phyloP scores from a whole-genome alignment of 2,329 filamentous ascomycete genomes.

The Colletotrichum echinochloae region DNA sequence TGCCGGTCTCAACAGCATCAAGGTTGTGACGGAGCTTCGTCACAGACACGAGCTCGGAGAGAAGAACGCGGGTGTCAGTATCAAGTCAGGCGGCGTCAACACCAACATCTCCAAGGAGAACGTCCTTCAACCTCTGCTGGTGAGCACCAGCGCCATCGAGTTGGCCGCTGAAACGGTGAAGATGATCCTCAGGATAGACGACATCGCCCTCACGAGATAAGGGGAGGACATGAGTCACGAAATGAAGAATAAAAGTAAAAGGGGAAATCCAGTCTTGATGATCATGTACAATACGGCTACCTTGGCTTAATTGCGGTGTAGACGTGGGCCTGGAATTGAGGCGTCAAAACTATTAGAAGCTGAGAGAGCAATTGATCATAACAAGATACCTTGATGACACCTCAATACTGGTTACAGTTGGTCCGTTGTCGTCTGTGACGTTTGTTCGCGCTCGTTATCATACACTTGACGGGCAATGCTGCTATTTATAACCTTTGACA shows the following conservation, averaged over 20 bases:
- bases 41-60: slow-evolving; percentile 96
- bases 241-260: slow-evolving; percentile 36
- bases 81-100: slow-evolving; percentile 97
- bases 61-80: slow-evolving; percentile 96
- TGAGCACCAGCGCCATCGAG: slow-evolving; percentile 98
- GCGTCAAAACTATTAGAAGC: slow-evolving; percentile 40
- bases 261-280: slow-evolving; percentile 38
- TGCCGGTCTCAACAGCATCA: slow-evolving; percentile 97
- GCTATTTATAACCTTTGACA: not conserved
- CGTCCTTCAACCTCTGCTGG: slow-evolving; percentile 93
- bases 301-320: slow-evolving; percentile 36
- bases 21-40: slow-evolving; percentile 95
- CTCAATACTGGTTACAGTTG: not conserved
- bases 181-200: slow-evolving; percentile 82
- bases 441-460: not conserved
- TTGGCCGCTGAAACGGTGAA: slow-evolving; percentile 98
- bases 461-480: not conserved
- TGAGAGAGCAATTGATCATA: slow-evolving; percentile 41
- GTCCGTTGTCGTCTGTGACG: not conserved
- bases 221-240: slow-evolving; percentile 35
- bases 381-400: slow-evolving; percentile 40
- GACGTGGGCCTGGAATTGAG: slow-evolving; percentile 38
- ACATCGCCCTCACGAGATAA: slow-evolving; percentile 72
- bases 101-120: slow-evolving; percentile 97
- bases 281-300: slow-evolving; percentile 40